These are phyloP conservation scores for Mycena polygramma DNA, from an alignment of 768 basidiomycete genomes.

Conservation along the genomic window DNA sequence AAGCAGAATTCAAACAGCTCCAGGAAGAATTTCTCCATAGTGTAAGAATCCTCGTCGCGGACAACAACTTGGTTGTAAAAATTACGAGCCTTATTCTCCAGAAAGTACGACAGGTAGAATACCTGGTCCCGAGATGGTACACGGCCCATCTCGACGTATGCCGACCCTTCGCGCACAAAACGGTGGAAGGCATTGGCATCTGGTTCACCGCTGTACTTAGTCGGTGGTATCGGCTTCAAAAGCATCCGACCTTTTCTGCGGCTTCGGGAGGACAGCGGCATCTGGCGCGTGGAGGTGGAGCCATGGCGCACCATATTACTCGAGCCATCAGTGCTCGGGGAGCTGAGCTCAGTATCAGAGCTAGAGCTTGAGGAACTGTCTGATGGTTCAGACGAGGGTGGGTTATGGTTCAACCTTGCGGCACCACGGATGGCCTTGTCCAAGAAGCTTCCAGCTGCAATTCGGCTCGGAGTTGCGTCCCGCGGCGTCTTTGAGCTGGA, in stretches of 20 bases:
- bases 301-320: background rate
- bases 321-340: background rate
- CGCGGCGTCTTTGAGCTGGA: background rate
- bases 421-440: constrained; percentile 10
- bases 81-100: constrained; percentile 48
- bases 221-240: constrained; percentile 43
- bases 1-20: constrained; percentile 55
- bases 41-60: constrained; percentile 42
- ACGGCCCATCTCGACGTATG: constrained; percentile 41
- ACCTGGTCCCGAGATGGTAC: constrained; percentile 34
- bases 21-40: constrained; percentile 44
- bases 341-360: constrained; percentile 8
- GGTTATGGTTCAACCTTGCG: background rate
- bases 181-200: constrained; percentile 41
- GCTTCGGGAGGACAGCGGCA: background rate
- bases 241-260: constrained; percentile 13
- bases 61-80: constrained; percentile 51
- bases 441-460: constrained; percentile 19
- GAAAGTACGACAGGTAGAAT: constrained; percentile 43
- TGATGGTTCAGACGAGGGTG: constrained; percentile 9
- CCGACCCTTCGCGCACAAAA: constrained; percentile 43
- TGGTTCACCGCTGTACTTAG: constrained; percentile 43
- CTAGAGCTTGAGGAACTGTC: constrained; percentile 6
- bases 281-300: background rate
- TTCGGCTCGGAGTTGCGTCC: constrained; percentile 6